phyloP scores from a whole-genome alignment of 345 rosid genomes.

The Bruguiera parviflora region DNA sequence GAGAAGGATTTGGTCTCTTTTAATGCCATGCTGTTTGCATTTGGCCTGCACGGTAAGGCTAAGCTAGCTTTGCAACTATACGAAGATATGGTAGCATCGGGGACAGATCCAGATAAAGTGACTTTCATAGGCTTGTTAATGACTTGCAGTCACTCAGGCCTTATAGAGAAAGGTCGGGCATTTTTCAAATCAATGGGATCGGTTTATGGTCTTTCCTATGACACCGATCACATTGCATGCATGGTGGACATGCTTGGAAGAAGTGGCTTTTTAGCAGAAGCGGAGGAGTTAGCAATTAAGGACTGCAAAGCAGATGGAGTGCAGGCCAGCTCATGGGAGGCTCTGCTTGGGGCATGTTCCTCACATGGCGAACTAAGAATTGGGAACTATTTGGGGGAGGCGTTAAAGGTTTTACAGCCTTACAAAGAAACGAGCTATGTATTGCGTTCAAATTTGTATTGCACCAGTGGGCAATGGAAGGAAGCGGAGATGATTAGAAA shows the following conservation, averaged over 20 bases:
- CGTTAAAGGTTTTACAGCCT: slow-evolving; percentile 35
- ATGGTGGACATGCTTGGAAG: slow-evolving; percentile 83
- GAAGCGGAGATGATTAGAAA: slow-evolving; percentile 72
- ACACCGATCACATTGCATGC: slow-evolving; percentile 61
- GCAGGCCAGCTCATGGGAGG: slow-evolving; percentile 36
- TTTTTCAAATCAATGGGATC: slow-evolving; percentile 45
- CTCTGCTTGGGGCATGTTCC: slow-evolving; percentile 66
- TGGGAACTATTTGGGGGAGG: slow-evolving; percentile 43
- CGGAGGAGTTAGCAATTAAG: slow-evolving; percentile 40
- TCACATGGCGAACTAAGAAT: slow-evolving; percentile 37
- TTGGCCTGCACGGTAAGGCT: slow-evolving; percentile 66
- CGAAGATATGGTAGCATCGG: slow-evolving; percentile 50
- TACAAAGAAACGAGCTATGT: slow-evolving; percentile 62
- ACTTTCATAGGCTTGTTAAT: slow-evolving; percentile 69
- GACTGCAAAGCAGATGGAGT: slow-evolving; percentile 14
- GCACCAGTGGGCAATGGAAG: slow-evolving; percentile 57
- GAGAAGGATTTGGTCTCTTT: slow-evolving; percentile 67
- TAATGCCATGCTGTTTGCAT: slow-evolving; percentile 70
- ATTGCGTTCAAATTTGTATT: slow-evolving; percentile 64
- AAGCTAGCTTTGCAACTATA: slow-evolving; percentile 48
- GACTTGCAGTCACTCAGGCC: slow-evolving; percentile 80
- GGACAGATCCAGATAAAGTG: slow-evolving; percentile 61
- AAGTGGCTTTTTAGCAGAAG: slow-evolving; percentile 56
- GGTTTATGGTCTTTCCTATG: slow-evolving; percentile 42
- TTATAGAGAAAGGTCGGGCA: slow-evolving; percentile 48